phyloP scores from a whole-genome alignment of 768 basidiomycete species.

The Mycena floridula region DNA sequence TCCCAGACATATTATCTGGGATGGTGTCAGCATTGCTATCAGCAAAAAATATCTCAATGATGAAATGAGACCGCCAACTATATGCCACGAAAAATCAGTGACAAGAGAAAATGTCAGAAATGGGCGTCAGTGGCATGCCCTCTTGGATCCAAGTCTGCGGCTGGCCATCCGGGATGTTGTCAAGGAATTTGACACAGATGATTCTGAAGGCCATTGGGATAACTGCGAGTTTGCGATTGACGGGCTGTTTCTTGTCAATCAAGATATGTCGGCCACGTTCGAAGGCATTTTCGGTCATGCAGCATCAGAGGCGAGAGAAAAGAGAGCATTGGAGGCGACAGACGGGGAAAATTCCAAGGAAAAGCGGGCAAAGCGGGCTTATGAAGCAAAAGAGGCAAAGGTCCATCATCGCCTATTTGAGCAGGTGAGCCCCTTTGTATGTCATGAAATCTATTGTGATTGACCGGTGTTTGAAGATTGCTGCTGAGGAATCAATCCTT shows the following conservation, averaged over 20 bases:
- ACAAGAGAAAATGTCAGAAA: not conserved
- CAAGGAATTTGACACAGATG: not conserved
- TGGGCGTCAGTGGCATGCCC: not conserved
- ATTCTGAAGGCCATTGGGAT: not conserved
- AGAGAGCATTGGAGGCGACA: too few relatives aligned
- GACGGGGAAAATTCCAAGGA: not conserved
- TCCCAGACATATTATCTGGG: conserved; percentile 25
- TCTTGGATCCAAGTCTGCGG: not conserved
- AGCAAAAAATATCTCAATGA: conserved; percentile 17
- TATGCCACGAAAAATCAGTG: conserved; percentile 6
- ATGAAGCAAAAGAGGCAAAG: not conserved
- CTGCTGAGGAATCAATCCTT: conserved; percentile 1
- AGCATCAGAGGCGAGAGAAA: too few relatives aligned
- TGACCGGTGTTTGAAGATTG: not conserved
- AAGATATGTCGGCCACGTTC: too few relatives aligned
- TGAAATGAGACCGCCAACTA: conserved; percentile 21
- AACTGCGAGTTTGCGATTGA: not conserved
- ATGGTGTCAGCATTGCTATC: conserved; percentile 26
- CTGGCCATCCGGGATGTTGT: not conserved
- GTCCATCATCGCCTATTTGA: not conserved
- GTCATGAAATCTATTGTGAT: not conserved
- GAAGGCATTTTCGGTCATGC: too few relatives aligned
- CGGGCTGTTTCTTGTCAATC: not conserved
- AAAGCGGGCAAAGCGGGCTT: too few relatives aligned
- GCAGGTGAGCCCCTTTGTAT: not conserved